Base-by-base conservation (phyloP, 139 green algal genomes). In the Closterium sp. region DNA sequence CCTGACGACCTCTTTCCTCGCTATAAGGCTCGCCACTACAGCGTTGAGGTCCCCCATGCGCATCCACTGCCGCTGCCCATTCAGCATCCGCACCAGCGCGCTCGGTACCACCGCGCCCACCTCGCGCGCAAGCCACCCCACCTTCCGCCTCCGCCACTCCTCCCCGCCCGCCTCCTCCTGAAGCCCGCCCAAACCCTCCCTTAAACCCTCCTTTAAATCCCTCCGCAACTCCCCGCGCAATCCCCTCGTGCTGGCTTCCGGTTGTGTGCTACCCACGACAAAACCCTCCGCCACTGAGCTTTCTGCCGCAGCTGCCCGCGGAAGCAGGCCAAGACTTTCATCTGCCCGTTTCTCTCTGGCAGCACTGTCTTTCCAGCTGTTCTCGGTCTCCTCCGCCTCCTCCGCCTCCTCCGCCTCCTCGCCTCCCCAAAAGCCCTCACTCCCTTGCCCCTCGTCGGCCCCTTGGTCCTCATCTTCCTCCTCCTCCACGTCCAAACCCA, bases 51-150 rank as follows among this genome's bases (percentile, higher is more conserved):
- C 89, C 21, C 19, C 89, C 23, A 31, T 25, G 33, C 64, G 25
- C 55, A 91, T 33, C 89, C 89, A 91, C n/a, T 69, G 19, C 33
- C 76, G 21, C 66, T 91, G 89, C 3, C 66, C 21, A 66, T 91
- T 91, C 25, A 91, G 66, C 35, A 91, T 66, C 4, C 38, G 35
- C 66, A 91, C 89, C 28, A 91, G 1, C 35, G 69, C 43, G 10
- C 25, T 88, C 25, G 89, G 89, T 6, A 69, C 25, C 66, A 88
- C 36, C 30, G 64, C 89, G 23, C 1, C 36, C 23, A 84, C 28
- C 31, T 91, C 89, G 16, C 36, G 23, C 66, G 89, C 64, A n/a
- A 91, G 69, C 87, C 87, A 90, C 23, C 33, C 31, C 87, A 69
- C 25, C 35, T 81, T 69, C 81, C 34, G 34, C 35, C 25, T 28